Conservation (phyloP, 148 eudicot genomes). For the Vaccinium myrtillus region DNA sequence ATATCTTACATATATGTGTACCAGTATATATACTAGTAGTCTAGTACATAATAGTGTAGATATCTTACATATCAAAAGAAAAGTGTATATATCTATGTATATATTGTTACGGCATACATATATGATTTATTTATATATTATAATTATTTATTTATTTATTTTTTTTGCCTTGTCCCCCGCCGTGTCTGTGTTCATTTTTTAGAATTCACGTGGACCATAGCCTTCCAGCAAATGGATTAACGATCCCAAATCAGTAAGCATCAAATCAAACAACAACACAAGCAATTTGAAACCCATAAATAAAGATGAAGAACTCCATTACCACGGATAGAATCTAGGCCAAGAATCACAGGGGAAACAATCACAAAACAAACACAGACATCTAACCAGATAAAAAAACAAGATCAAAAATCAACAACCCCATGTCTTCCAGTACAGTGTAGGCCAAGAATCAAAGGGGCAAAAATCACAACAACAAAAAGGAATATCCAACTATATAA, state of each 20-base stretch:
- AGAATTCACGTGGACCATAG: neutral
- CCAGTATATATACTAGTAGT: no score
- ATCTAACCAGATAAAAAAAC: neutral
- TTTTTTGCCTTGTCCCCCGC: no score
- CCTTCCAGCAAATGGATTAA: neutral
- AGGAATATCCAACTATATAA: neutral
- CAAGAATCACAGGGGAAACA: neutral
- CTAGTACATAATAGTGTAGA: no score
- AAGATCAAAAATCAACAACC: slow-evolving; percentile 1
- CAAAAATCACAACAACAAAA: neutral
- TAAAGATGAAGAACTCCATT: neutral
- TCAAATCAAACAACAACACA: slow-evolving; percentile 7
- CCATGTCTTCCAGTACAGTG: neutral
- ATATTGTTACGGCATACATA: no score
- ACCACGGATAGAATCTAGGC: neutral
- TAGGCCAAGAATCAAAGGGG: no score
- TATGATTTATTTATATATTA: no score
- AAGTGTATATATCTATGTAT: no score
- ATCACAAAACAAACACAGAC: neutral
- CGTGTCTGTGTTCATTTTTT: no score
- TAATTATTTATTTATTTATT: no score
- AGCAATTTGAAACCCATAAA: neutral
- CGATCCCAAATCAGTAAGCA: neutral
- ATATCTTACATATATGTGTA: no score
- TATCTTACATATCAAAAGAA: no score